phyloP scores from a whole-genome alignment of 768 basidiomycete species.

The Boletus pseudo-olivaceus region DNA sequence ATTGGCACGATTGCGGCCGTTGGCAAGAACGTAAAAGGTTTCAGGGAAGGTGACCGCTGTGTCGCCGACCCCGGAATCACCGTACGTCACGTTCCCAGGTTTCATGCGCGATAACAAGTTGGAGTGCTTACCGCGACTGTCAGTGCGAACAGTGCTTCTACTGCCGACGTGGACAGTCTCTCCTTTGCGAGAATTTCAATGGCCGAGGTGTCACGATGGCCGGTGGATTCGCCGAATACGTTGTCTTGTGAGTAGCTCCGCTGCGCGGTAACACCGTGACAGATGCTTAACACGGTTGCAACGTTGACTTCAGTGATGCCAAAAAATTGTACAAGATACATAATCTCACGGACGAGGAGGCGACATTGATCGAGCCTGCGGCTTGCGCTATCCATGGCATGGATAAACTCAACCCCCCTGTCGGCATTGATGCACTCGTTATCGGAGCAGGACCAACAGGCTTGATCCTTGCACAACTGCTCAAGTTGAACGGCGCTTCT shows the following conservation, averaged over 20 bases:
- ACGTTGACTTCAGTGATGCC: constrained; percentile 41
- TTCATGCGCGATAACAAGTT: background rate
- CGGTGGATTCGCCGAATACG: constrained; percentile 86
- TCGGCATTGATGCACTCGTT: constrained; percentile 76
- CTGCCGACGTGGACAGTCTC: constrained; percentile 72
- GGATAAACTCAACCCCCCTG: constrained; percentile 74
- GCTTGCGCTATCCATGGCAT: constrained; percentile 87
- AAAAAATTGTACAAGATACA: constrained; percentile 80
- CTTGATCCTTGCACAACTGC: constrained; percentile 78
- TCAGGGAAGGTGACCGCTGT: constrained; percentile 70
- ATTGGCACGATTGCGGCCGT: constrained; percentile 67
- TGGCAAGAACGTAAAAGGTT: constrained; percentile 74
- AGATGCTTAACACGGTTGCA: background rate
- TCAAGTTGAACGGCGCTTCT: constrained; percentile 79
- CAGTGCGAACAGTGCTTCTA: constrained; percentile 83
- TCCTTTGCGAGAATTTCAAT: constrained; percentile 81
- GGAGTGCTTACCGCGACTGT: background rate
- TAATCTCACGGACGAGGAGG: constrained; percentile 80
- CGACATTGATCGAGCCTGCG: constrained; percentile 81
- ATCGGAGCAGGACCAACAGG: constrained; percentile 86
- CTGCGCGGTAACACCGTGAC: too few species aligned
- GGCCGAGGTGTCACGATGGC: constrained; percentile 71
- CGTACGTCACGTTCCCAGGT: constrained; percentile 36
- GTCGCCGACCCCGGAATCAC: constrained; percentile 75
- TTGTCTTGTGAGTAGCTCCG: constrained; percentile 57